These are phyloP conservation scores for Pezizomycotina sp. DNA, from an alignment of 2,329 filamentous ascomycete genomes.

Conservation along the genomic window DNA sequence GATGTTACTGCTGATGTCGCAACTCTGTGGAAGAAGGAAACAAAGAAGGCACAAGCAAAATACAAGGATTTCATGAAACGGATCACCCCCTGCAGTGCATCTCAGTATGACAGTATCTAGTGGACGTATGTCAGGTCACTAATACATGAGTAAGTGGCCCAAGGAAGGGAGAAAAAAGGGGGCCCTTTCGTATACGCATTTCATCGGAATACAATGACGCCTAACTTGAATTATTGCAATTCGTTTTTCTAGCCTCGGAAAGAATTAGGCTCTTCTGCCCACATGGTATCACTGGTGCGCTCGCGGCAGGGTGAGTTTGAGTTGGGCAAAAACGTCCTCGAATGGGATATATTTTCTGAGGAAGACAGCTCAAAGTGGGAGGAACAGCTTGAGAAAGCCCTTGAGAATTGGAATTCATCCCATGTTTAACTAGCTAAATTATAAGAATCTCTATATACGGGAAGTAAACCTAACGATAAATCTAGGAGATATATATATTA, in stretches of 20 bases:
- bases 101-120: conserved; percentile 86
- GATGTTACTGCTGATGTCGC: not conserved
- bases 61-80: conserved; percentile 32
- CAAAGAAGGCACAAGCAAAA: not conserved
- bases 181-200: not conserved
- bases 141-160: conserved; percentile 50
- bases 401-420: too few relatives aligned
- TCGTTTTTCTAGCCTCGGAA: conserved; percentile 41
- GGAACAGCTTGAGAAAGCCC: conserved; percentile 6
- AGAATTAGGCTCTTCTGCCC: conserved; percentile 61
- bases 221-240: not conserved
- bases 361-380: conserved; percentile 10
- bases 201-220: not conserved
- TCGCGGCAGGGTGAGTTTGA: conserved; percentile 68
- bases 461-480: too few relatives aligned
- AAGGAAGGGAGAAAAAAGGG: too few relatives aligned
- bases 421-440: too few relatives aligned
- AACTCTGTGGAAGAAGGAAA: not conserved
- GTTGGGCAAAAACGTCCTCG: conserved; percentile 38
- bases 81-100: conserved; percentile 52
- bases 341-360: conserved; percentile 22
- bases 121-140: conserved; percentile 89
- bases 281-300: conserved; percentile 74
- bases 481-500: too few relatives aligned
- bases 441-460: too few relatives aligned